These are phyloP conservation scores for Planoprotostelium fungivorum DNA, from an alignment of 78 protist genomes.

Conservation along the genomic window DNA sequence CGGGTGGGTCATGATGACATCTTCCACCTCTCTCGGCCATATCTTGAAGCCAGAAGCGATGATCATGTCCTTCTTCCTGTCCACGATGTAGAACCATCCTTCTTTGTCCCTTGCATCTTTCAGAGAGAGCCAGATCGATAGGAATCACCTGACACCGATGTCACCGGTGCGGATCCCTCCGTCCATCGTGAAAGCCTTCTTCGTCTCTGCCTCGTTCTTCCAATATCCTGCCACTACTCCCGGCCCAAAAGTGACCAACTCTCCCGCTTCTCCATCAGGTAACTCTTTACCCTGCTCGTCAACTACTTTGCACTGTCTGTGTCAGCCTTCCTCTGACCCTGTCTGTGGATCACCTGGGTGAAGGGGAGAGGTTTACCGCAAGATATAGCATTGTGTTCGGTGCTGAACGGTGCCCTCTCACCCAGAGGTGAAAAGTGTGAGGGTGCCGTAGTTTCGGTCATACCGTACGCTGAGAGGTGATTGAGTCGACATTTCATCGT, in stretches of 20 bases:
- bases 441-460: neutral
- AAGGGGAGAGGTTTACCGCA: neutral
- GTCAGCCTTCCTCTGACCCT: neutral
- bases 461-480: neutral
- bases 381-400: neutral
- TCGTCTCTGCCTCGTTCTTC: neutral
- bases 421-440: neutral
- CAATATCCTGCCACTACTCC: neutral
- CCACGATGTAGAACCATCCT: neutral
- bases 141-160: neutral
- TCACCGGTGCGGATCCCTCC: neutral
- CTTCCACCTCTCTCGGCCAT: neutral
- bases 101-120: neutral
- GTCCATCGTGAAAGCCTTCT: neutral
- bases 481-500: neutral
- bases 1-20: neutral
- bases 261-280: neutral
- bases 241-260: neutral
- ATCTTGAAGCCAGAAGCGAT: neutral
- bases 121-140: neutral
- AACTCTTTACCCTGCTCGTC: neutral
- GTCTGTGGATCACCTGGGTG: neutral
- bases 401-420: neutral
- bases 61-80: neutral
- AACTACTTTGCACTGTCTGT: neutral